Base-by-base conservation (phyloP, 345 rosid genomes). In the Brassica cretica region DNA sequence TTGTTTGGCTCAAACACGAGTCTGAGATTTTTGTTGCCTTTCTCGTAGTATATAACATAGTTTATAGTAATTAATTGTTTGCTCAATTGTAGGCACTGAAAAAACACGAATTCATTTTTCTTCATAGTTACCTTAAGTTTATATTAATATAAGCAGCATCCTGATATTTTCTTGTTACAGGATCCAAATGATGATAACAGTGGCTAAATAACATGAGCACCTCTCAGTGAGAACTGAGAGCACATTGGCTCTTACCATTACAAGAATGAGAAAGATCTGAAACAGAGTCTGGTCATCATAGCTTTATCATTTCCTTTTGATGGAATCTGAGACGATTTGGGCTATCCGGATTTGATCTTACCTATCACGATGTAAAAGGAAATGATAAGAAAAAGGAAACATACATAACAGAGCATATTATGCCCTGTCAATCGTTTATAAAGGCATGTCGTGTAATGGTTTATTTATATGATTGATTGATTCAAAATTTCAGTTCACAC, bases 401-500 rank as follows among this genome's bases (percentile, higher is more conserved):
- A 21, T 21, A 21, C 24, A 21, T 21, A 21, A 21, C 24, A 21
- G 24, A 21, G 24, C 24, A 21, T 2, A 21, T 21, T 21, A 21
- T 21, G 24, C 24, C 24, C 24, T 21, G 24, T 21, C 24, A 21
- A 21, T 21, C 24, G 24, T 21, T 21, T 21, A 21, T 21, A 21
- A 21, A 21, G 24, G 24, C 24, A 21, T 21, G 24, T 21, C 24
- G 24, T 21, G 24, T 21, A 21, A 21, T 21, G 24, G 24, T 21
- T 21, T 21, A 21, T 21, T 21, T 21, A 21, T 21, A 21, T 21
- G 24, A 21, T 21, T 21, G 12, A 53, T 24, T 3, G 15, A 77
- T 55, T 66, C 81, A 78, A 78, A 78, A 78, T 72, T 79, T 68
- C 70, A 73, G 78, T 67, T 8, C 46, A 78, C 59, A 30, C 37